Base-by-base conservation (phyloP, 2,329 filamentous ascomycete genomes). In the Stenocarpella maydis region DNA sequence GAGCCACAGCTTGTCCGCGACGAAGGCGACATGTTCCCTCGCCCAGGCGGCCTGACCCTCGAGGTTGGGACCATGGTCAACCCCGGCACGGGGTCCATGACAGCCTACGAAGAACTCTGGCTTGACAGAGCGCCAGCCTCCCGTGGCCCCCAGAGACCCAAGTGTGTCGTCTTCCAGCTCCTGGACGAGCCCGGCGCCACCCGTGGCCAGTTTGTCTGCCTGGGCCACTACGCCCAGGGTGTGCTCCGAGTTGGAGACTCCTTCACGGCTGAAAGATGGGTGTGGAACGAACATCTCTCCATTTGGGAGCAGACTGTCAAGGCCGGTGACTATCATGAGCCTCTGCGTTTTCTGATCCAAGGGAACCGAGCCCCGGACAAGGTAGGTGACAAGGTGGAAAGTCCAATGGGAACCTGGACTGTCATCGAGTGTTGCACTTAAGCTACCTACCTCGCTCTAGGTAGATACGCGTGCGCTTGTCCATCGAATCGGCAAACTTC, bases 81-180 rank as follows among this genome's bases (percentile, higher is more conserved):
- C 72, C 88, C 88, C 0, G 81, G 78, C 0, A 88, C 86, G 1
- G 85, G 86, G 0, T 50, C 74, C 0, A 76, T 83, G 47, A 84
- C 83, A 12, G 78, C 79, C 1, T 93, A 94, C 73, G 90, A 92
- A 76, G 91, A 93, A 77, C 76, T 91, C 2, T 93, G 91, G 91
- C 77, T 80, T 1, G 86, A 89, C 50, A 77, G 81, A 2, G 74
- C 78, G 3, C 73, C 77, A 7, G 69, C 26, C 41, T 66, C 63
- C 4, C 54, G 15, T n/a, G 31, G 53, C 50, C 64, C 65, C 43
- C 10, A 37, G 70, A 12, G 73, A 71, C 19, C 34, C 70, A 71
- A 69, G 0, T 82, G 79, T 50, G 73, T 80, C 2, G 84, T 89
- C 39, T 74, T 87, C 47, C 74, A 77, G 70, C 75, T 82, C 34